Evolutionary conservation across 306 rosid genomes (phyloP), one percentile per base, ranked within the genome.

Genomic region (Mucuna pruriens): DNA sequence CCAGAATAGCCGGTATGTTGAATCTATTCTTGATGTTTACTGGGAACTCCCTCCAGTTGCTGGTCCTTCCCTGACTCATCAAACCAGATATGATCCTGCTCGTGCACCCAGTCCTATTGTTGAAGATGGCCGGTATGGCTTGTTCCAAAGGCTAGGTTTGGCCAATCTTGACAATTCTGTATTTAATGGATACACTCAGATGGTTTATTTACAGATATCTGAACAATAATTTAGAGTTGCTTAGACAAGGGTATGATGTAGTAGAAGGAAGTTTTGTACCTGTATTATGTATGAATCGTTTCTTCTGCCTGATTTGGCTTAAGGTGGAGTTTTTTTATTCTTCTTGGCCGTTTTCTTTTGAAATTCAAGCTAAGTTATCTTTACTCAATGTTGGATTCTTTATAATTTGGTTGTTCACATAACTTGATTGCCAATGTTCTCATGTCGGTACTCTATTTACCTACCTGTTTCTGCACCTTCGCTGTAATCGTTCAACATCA

Each of bases 21-120:
- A 96, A 83, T 93, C 98, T 22, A 85, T 96, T 83, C 99, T 96
- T 40, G 98, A 96, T 71, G 89, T 96, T 74, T 96, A 93, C 77
- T 96, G 99, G 99, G 99, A 96, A 87, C 94, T 96, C 40, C 97
- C 98, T 84, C 99, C 99, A 0, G 97, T 87, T 61, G 98, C 99
- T 8, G 99, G 99, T 46, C 99, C 99, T 36, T 96, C 99, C 58
- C 94, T 96, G 76, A 96, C 99, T 39, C 99, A 96, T 86, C 99
- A 96, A 83, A 90, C 93, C 64, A 87, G 99, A 74, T 96, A 93
- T 62, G 98, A 96, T 86, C 99, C 99, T 26, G 99, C 98, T 80
- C 99, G 99, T 38, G 79, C 89, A 54, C 77, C 93, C 36, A 83
- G 82, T 72, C 98, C 99, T 15, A 86, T 96, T 61, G 90, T 96